Base-by-base conservation (phyloP, 352 stramenopile genomes). In the Phytophthora hibernalis region DNA sequence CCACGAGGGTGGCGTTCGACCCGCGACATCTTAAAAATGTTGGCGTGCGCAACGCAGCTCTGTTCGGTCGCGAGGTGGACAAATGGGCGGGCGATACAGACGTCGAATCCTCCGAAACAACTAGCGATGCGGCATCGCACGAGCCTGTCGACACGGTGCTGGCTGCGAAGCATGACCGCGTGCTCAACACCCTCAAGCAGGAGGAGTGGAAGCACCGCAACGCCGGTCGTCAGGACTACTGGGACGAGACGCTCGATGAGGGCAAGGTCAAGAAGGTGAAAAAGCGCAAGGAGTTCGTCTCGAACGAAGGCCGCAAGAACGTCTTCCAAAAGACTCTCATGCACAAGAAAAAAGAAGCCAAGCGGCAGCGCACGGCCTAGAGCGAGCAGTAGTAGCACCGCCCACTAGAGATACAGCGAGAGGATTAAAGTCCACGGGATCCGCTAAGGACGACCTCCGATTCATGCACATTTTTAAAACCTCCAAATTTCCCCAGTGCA, bases 221-320 rank as follows among this genome's bases (percentile, higher is more conserved):
- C 30, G 76, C 77, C 5, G 76, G 76, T 16, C 83, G 83, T 15
- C 85, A 89, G 48, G 87, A 91, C 68, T 85, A 80, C 30, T 95
- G 87, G 87, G 80, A 95, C 56, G 83, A 91, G 38, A 81, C 80
- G 18, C 73, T 95, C 2, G 87, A 95, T 58, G 51, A 56, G 9
- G 87, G 87, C 35, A 91, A 95, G 52, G 53, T 87, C 9, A 93
- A 93, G 60, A 95, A 93, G 72, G 67, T 93, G 51, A 92, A 92
- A 72, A 92, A 92, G 66, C 82, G 84, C 53, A 93, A 92, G 51
- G 83, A 90, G 49, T 95, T 95, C 58, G 72, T 91, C 15, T 26
- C 83, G 8, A 95, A 95, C 59, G 74, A 95, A 80, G 87, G 87
- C 47, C 70, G 63, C 40, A 63, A 73, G 16, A 95, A 95, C 68